Evolutionary conservation across 2,329 filamentous ascomycete species (phyloP), one percentile per base, ranked within the genome.

Genomic region (Paecilomyces niveus): DNA sequence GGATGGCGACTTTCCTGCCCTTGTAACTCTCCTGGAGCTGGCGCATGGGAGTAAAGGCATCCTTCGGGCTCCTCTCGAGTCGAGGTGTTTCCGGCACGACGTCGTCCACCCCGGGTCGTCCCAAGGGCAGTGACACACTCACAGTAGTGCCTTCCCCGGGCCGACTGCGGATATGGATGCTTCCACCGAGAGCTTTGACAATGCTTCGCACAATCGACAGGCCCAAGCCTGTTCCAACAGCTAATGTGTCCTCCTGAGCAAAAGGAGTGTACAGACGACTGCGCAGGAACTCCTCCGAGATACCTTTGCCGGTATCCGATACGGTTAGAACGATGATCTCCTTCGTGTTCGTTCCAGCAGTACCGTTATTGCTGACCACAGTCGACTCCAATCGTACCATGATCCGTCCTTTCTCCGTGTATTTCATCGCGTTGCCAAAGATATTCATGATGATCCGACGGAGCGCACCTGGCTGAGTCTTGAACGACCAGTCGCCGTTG

Each of bases 261-360:
- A 77, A 77, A 1, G 75, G 84, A 0, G 80, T 83, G 65, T 86
- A 90, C 0, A 89, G 70, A 13, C 80, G 79, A 8, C 83, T 80
- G 21, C 81, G 77, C 10, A 89, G 72, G 62, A 84, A 90, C 9
- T 87, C 83, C 5, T 82, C 76, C 0, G 81, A 81, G 33, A 90
- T 90, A 1, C 87, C 88, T 52, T 80, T 80, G 1, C 87, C 88
- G 0, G 87, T 86, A 63, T 90, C 87, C 0, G 77, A 75, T 1
- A 90, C 81, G 0, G 76, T 81, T 15, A 83, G 58, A 0, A 69
- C 69, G 3, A 74, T 65, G 18, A 72, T 55, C 6, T 75, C 72
- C 18, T 45, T 45, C 39, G 15, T n/a, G n/a, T 18, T 45, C 9
- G 39, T 9, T n/a, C n/a, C 39, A 9, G 39, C 18, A 9, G 39